A percentile compares a stretch with the other conserved stretches of the same genome.
phyloP scores from a whole-genome alignment of 805 yeast genomes.

The Cyberlindnera sargentensis region DNA sequence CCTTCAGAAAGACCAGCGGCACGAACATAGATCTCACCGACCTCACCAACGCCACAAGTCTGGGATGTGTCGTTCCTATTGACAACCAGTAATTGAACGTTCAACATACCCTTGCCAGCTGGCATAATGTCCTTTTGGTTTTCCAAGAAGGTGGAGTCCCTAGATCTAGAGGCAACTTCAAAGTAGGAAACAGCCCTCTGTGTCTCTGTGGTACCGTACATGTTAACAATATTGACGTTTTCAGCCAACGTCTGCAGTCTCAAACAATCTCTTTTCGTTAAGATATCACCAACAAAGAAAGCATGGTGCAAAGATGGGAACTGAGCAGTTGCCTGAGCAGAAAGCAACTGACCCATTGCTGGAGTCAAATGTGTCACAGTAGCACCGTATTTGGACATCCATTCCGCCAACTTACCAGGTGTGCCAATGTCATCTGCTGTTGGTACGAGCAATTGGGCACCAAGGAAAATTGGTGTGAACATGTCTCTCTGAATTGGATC shows the following conservation, averaged over 20 bases:
- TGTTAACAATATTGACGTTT: constrained; percentile 85
- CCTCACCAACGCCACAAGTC: constrained; percentile 97
- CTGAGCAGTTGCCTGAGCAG: constrained; percentile 89
- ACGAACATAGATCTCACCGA: constrained; percentile 96
- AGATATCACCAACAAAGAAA: constrained; percentile 95
- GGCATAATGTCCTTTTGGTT: constrained; percentile 94
- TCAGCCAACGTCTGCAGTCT: constrained; percentile 88
- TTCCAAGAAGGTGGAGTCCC: constrained; percentile 68
- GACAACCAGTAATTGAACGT: constrained; percentile 90
- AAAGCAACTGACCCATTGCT: constrained; percentile 96
- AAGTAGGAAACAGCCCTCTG: constrained; percentile 96
- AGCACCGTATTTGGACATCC: constrained; percentile 91
- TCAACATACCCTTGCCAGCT: constrained; percentile 96
- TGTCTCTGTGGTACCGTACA: constrained; percentile 99
- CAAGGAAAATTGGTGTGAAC: constrained; percentile 94
- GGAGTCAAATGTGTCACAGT: constrained; percentile 98
- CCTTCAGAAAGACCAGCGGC: constrained; percentile 99
- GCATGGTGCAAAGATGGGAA: constrained; percentile 90
- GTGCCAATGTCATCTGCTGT: constrained; percentile 98
- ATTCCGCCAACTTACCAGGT: constrained; percentile 93
- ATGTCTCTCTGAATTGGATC: constrained; percentile 99
- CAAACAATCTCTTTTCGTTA: constrained; percentile 94
- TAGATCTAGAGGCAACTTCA: constrained; percentile 69
- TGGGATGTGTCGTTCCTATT: constrained; percentile 84
- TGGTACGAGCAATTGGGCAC: constrained; percentile 90